phyloP scores from a whole-genome alignment of 2,329 filamentous ascomycete genomes.

The Monilinia vaccinii-corymbosi region DNA sequence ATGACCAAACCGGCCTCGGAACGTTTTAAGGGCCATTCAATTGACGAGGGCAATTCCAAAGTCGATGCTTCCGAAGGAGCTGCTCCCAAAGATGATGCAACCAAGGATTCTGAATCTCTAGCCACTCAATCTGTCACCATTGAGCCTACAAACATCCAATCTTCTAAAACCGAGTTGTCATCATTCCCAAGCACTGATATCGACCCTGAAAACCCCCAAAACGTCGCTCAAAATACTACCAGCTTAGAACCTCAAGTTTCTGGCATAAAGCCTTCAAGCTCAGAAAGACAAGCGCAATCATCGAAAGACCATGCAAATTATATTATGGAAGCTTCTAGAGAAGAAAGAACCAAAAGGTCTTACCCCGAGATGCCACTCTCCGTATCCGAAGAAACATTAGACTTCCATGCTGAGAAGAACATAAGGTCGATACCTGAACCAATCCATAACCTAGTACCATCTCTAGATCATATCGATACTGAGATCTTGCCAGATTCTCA shows the following conservation, averaged over 20 bases:
- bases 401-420: not conserved
- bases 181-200: not conserved
- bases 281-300: not conserved
- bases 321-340: not conserved
- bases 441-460: not conserved
- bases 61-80: not conserved
- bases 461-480: not conserved
- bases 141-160: not conserved
- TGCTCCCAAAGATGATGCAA: not conserved
- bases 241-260: not conserved
- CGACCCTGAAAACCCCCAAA: not conserved
- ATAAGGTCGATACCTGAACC: not conserved
- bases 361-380: not conserved
- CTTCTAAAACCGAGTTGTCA: not conserved
- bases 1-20: not conserved
- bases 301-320: not conserved
- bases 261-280: not conserved
- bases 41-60: not conserved
- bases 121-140: not conserved
- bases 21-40: not conserved
- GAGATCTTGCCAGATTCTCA: conserved; percentile 4
- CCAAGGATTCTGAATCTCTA: not conserved
- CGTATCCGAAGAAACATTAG: not conserved
- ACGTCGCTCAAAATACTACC: not conserved
- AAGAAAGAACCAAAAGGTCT: not conserved